Evolutionary conservation across 2,329 filamentous ascomycete genomes (phyloP).

Genomic region (Harringtonia aguacate): DNA sequence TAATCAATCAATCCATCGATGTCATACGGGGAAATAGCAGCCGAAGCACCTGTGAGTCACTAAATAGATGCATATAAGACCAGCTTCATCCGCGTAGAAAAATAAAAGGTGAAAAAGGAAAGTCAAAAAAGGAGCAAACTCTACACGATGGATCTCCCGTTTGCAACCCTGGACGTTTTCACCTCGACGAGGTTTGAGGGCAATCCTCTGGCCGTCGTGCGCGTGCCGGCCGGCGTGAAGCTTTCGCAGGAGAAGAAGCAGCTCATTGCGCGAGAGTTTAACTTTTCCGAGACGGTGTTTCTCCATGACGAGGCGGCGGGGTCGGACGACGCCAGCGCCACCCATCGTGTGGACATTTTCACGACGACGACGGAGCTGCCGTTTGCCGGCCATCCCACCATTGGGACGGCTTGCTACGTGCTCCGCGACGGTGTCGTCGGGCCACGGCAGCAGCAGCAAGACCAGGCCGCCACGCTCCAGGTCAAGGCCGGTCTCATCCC

Average conservation of each 20-base stretch:
- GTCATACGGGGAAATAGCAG: too few species aligned
- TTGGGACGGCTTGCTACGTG: constrained; percentile 43
- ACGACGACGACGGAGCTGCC: constrained; percentile 41
- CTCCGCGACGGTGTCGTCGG: constrained; percentile 23
- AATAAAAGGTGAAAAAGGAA: too few species aligned
- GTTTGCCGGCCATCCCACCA: constrained; percentile 53
- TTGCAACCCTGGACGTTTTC: constrained; percentile 48
- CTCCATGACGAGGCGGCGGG: constrained; percentile 34
- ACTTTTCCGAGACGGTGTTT: constrained; percentile 54
- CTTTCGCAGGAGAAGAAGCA: constrained; percentile 45
- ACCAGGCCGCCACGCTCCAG: constrained; percentile 20
- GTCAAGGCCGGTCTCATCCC: constrained; percentile 48
- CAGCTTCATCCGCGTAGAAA: too few species aligned
- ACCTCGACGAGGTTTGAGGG: constrained; percentile 39
- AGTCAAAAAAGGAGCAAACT: neutral
- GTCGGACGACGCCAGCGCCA: constrained; percentile 13
- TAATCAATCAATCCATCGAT: too few species aligned
- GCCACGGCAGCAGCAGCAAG: too few species aligned
- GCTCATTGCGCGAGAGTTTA: constrained; percentile 50
- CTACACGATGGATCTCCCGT: constrained; percentile 22
- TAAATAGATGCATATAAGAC: too few species aligned
- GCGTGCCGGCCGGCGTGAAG: constrained; percentile 29
- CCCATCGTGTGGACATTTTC: constrained; percentile 47
- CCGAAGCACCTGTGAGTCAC: too few species aligned
- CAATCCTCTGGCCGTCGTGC: constrained; percentile 51